Percentiles rank a stretch among this genome's conserved stretches.
These are phyloP conservation scores for Aspergillus melleus DNA, from an alignment of 2,329 filamentous ascomycete genomes.

Conservation along the genomic window DNA sequence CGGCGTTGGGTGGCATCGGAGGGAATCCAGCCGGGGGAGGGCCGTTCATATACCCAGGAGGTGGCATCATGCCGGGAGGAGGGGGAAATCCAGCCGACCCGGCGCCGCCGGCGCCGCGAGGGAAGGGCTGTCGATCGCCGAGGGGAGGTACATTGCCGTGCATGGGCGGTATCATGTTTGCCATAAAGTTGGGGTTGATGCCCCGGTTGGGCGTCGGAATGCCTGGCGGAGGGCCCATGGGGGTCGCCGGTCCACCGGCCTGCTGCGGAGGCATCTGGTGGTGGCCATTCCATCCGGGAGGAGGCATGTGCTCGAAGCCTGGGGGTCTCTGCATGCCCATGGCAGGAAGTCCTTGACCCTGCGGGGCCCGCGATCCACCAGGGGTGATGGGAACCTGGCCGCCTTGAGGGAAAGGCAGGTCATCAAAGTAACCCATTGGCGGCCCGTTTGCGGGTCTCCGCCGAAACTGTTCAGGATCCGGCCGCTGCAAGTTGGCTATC, in stretches of 20 bases:
- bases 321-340: constrained; percentile 47
- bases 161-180: constrained; percentile 35
- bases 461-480: constrained; percentile 38
- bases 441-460: constrained; percentile 40
- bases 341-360: constrained; percentile 32
- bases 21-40: constrained; percentile 42
- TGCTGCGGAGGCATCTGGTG: constrained; percentile 38
- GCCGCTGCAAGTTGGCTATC: constrained; percentile 43
- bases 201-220: constrained; percentile 39
- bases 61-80: constrained; percentile 46
- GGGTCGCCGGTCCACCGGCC: constrained; percentile 31
- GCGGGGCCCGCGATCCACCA: constrained; percentile 33
- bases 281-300: constrained; percentile 40
- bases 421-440: constrained; percentile 43
- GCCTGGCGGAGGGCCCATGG: constrained; percentile 40
- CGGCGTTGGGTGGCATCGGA: constrained; percentile 40
- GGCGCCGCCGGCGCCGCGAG: constrained; percentile 34
- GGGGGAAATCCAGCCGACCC: constrained; percentile 31
- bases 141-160: constrained; percentile 34
- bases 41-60: constrained; percentile 46
- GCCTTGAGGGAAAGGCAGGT: constrained; percentile 38
- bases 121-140: constrained; percentile 39
- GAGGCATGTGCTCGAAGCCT: constrained; percentile 45
- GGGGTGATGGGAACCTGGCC: constrained; percentile 37
- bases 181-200: constrained; percentile 39